These are phyloP conservation scores for Entonaema liquescens DNA, from an alignment of 495 filamentous ascomycete species.

Conservation along the genomic window DNA sequence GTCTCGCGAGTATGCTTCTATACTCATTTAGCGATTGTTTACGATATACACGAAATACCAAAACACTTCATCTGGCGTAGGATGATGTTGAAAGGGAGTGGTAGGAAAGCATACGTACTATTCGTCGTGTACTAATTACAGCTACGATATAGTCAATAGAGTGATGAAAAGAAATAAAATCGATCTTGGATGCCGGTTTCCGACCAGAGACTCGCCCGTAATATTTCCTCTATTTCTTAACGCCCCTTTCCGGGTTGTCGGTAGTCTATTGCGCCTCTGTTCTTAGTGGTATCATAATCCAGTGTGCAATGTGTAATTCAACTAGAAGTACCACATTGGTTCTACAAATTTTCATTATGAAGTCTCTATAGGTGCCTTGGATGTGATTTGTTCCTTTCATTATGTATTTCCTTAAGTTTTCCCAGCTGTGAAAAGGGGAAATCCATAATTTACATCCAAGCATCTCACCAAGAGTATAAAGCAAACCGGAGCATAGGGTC, in stretches of 20 bases:
- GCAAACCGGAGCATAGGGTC: neutral
- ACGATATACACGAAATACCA: neutral
- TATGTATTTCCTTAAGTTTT: no score
- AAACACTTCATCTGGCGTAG: neutral
- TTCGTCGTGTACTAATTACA: neutral
- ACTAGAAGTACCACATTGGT: no score
- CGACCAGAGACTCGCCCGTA: neutral
- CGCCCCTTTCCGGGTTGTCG: no score
- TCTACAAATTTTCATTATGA: no score
- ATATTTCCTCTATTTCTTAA: neutral
- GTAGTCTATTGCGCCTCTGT: neutral
- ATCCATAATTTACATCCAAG: no score
- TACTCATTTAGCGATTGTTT: neutral
- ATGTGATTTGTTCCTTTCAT: no score
- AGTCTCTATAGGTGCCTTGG: no score
- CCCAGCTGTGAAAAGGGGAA: no score
- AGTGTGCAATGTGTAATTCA: no score
- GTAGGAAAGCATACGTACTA: no score
- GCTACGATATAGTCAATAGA: neutral
- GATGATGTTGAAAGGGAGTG: neutral
- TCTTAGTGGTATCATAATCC: neutral
- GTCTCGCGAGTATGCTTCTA: neutral
- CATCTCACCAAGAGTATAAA: neutral
- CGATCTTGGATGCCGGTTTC: neutral
- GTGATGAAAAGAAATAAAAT: neutral